Base-by-base conservation (phyloP, 1,284 basidiomycete genomes). In the Vanrija sp. region DNA sequence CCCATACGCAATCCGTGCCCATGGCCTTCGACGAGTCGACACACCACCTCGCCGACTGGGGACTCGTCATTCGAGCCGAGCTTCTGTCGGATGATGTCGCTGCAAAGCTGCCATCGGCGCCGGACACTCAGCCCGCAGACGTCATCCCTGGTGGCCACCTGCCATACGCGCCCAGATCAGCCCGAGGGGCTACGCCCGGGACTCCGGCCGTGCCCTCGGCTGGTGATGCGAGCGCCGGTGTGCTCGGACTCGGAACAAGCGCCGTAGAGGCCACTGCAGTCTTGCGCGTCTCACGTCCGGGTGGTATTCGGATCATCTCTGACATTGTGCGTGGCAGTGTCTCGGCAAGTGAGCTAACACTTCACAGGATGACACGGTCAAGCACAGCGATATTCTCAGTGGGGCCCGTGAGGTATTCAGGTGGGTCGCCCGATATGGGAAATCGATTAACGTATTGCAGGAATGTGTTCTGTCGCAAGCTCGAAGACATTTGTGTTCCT, bases 351-450 rank as follows among this genome's bases (percentile, higher is more conserved):
- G 38, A n/a, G n/a, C 59, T 59, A 42, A 61, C 23, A 16, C 20
- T n/a, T 24, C 10, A 22, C 53, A 67, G 65, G 94, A 98, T 71
- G 94, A 98, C 71, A 98, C 94, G 0, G 82, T 96, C 59, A 97
- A 95, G 69, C 72, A 82, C 45, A 85, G 87, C 0, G 83, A 85
- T 49, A 81, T 94, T n/a, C 66, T 85, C 3, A 77, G 78, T 14
- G 90, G 90, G 0, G 83, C 88, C 0, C 79, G 88, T 31, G 79
- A 84, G 2, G 84, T 88, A 3, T 93, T 92, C 70, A 54, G 31
- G 31, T 31, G 4, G 12, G 31, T 31, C 12, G 31, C 31, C 31
- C 65, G 64, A 67, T 15, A 41, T 18, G 36, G 31, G 12, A 43
- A 37, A 25, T 59, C 69, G 41, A 71, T 14, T 31, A 31, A 31